Evolutionary conservation across 129 eudicot species (phyloP), one percentile per base, ranked within the genome.

Genomic region (Centella asiatica): DNA sequence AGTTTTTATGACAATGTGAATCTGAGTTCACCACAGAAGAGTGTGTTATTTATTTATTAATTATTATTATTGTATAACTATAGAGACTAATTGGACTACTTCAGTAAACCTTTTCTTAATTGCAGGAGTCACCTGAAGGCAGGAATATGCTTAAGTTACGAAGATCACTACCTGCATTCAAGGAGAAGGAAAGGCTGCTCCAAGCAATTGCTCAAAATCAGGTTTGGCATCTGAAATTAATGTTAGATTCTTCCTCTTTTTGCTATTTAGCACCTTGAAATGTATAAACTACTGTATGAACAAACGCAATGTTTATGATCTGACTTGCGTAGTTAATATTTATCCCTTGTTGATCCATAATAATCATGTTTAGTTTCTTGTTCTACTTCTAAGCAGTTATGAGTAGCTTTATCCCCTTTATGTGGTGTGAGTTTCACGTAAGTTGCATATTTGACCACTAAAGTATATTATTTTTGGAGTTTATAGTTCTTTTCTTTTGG

Each of bases 41-140:
- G n/a, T 36, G 48, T 13, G 2, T 37, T 1, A 22, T 13, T 36
- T 37, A 9, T 36, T 36, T 23, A 5, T n/a, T n/a, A n/a, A n/a
- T n/a, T n/a, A n/a, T n/a, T n/a, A n/a, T n/a, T n/a, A n/a, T n/a
- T n/a, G n/a, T n/a, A n/a, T n/a, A n/a, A n/a, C n/a, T n/a, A n/a
- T n/a, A n/a, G n/a, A n/a, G n/a, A n/a, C n/a, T n/a, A n/a, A n/a
- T n/a, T n/a, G n/a, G n/a, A n/a, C n/a, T n/a, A n/a, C n/a, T n/a
- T 53, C 5, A 51, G 18, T 37, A 20, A 20, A 54, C 57, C 36
- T 14, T 33, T 79, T 39, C 23, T 68, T 33, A 17, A 39, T 67
- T 44, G 22, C 69, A 93, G 99, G 99, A 93, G 72, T 93, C 99
- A 51, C 99, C 96, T 56, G 99, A 93, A 72, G 99, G 99, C 62